These are phyloP conservation scores for Musa balbisiana DNA, from an alignment of 202 grass and related monocot genomes.

Conservation along the genomic window DNA sequence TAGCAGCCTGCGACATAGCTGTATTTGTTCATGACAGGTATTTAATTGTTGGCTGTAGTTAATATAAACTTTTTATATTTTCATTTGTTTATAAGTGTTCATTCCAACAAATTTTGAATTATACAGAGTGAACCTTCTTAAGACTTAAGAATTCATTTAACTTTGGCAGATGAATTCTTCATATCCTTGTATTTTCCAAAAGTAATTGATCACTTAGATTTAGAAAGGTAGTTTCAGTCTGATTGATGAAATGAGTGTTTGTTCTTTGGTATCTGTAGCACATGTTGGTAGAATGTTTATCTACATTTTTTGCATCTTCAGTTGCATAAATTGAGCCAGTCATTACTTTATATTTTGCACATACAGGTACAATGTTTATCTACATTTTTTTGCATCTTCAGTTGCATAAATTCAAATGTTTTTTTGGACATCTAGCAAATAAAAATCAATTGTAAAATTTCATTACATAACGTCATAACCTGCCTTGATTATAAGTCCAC, in stretches of 20 bases:
- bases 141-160: not conserved
- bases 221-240: too few relatives aligned
- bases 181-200: not conserved
- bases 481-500: too few relatives aligned
- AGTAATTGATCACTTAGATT: not conserved
- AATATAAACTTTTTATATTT: not conserved
- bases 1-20: constrained; percentile 75
- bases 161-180: not conserved
- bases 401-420: too few relatives aligned
- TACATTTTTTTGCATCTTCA: too few relatives aligned
- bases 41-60: not conserved
- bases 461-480: too few relatives aligned
- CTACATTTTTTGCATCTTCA: too few relatives aligned
- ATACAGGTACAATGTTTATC: too few relatives aligned
- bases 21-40: constrained; percentile 93
- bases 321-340: too few relatives aligned
- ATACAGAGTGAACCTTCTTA: not conserved
- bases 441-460: too few relatives aligned
- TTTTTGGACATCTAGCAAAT: too few relatives aligned
- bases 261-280: not conserved
- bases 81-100: not conserved
- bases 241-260: not conserved
- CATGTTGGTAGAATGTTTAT: too few relatives aligned
- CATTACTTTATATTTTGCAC: too few relatives aligned
- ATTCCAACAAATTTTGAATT: not conserved